These are phyloP conservation scores for Waitea zeae DNA, from an alignment of 1,284 basidiomycete genomes.

Conservation along the genomic window DNA sequence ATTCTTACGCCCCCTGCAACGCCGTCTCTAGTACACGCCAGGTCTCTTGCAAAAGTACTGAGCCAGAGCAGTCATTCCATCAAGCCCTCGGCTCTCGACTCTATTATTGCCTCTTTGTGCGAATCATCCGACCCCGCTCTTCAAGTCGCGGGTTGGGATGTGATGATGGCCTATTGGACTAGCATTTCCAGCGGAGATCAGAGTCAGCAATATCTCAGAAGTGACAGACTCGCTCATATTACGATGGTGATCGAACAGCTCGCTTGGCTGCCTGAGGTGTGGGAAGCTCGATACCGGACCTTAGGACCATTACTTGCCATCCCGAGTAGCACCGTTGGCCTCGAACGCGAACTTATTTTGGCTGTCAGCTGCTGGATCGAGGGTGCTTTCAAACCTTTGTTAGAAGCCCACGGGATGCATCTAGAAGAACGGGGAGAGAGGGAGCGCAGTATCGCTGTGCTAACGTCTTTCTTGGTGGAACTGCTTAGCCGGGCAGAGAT, in stretches of 20 bases:
- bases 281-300: constrained; percentile 53
- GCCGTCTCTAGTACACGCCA: constrained; percentile 32
- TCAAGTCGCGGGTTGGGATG: constrained; percentile 52
- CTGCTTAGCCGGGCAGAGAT: too few relatives aligned
- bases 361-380: too few relatives aligned
- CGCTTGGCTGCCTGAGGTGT: constrained; percentile 43
- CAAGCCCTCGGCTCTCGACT: constrained; percentile 24
- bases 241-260: constrained; percentile 30
- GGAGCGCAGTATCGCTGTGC: too few relatives aligned
- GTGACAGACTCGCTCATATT: constrained; percentile 42
- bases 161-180: constrained; percentile 48
- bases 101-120: constrained; percentile 43
- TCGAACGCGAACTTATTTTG: too few relatives aligned
- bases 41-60: constrained; percentile 19
- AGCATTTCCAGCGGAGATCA: constrained; percentile 26
- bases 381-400: too few relatives aligned
- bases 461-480: too few relatives aligned
- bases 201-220: too few relatives aligned
- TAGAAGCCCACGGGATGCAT: too few relatives aligned
- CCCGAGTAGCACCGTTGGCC: too few relatives aligned
- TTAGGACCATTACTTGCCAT: constrained; percentile 20
- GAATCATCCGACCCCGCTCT: constrained; percentile 30
- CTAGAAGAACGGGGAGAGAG: too few relatives aligned
- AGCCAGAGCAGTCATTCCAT: constrained; percentile 31
- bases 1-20: constrained; percentile 36